Base-by-base conservation (phyloP, 495 filamentous ascomycete genomes). In the Jackrogersella minutella region DNA sequence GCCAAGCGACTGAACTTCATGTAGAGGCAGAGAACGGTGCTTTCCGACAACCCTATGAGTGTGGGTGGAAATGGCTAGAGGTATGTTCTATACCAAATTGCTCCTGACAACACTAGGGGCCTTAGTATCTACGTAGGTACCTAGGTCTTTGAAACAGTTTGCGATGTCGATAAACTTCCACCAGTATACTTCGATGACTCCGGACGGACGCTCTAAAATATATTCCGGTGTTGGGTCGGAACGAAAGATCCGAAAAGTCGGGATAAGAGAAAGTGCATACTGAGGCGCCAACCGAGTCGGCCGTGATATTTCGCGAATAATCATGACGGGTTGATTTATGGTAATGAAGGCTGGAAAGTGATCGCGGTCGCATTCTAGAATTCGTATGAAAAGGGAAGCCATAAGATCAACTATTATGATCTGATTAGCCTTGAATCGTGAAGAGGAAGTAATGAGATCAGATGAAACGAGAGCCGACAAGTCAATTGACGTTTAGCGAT, bases 401-500 rank as follows among this genome's bases (percentile, higher is more conserved):
- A 58, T 63, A 63, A 26, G 40, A 68, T 59, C 47, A 62, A 43
- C 49, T 8, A 11, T 8, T 64, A 61, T 65, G 66, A 61, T 61
- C 49, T 30, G 3, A 46, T 36, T 11, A n/a, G 28, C 10, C 30
- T 19, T 56, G n/a, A 49, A 64, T 52, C 11, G 37, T 31, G 37
- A 58, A 3, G 17, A 6, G 40, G 47, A 14, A 47, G 56, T 37
- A 36, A 51, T 21, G 56, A 65, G 55, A 65, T 69, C 55, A 37
- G 66, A 65, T 53, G 66, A 65, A 64, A 65, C 55, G 41, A 31
- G 17, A 56, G 30, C 41, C 26, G 34, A 43, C 17, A 33, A 30
- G 64, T 43, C 19, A 34, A 46, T 52, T 41, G 5, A 41, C 31
- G 3, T 50, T 55, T 36, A 49, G 54, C 49, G 39, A 61, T 61